Conservation (phyloP, 2,329 filamentous ascomycete genomes). For the Boeremia exigua region DNA sequence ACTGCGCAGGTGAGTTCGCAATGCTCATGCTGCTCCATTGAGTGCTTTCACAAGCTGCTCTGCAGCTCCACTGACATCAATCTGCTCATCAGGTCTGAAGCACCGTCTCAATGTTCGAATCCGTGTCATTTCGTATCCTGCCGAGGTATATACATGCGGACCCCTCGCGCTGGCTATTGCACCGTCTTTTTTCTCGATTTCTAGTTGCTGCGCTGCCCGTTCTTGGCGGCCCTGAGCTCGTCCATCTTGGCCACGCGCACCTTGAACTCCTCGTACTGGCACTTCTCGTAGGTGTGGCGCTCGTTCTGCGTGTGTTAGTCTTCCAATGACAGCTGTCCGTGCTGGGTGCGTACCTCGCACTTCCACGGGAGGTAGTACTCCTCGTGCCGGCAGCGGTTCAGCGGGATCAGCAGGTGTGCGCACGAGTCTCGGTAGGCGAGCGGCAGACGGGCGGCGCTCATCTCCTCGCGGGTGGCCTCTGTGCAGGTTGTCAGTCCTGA, state of each 20-base stretch:
- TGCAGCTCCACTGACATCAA: background rate
- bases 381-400: constrained; percentile 92
- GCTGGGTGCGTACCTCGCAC: constrained; percentile 72
- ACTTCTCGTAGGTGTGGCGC: constrained; percentile 98
- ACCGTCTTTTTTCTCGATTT: background rate
- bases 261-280: constrained; percentile 99
- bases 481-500: constrained; percentile 38
- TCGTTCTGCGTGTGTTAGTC: constrained; percentile 70
- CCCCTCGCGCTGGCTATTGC: background rate
- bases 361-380: constrained; percentile 98
- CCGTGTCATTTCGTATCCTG: constrained; percentile 11
- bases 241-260: constrained; percentile 99
- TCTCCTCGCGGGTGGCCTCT: constrained; percentile 87
- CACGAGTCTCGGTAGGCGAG: constrained; percentile 94
- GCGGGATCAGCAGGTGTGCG: constrained; percentile 89
- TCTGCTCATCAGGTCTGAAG: background rate
- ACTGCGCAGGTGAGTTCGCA: too few species aligned
- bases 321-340: background rate
- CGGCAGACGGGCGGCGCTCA: constrained; percentile 88
- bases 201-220: constrained; percentile 83
- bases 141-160: constrained; percentile 43
- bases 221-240: constrained; percentile 86
- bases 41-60: background rate
- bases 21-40: too few species aligned
- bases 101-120: background rate